Conservation (phyloP, 768 basidiomycete species). For the Favolaschia claudopus region DNA sequence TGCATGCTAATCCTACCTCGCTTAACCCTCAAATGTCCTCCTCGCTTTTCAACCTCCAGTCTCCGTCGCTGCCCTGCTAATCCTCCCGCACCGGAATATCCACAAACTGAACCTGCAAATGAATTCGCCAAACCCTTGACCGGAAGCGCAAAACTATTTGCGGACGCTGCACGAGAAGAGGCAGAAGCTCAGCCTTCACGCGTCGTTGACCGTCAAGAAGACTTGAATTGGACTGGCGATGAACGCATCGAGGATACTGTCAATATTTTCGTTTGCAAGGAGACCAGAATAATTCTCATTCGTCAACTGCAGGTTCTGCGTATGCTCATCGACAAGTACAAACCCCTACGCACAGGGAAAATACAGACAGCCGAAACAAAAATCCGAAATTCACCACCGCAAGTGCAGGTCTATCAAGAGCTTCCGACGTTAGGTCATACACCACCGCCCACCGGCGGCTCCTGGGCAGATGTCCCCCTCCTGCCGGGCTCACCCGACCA, state of each 20-base stretch:
- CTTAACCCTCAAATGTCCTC: background rate
- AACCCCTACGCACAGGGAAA: slow-evolving; percentile 71
- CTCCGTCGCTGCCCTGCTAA: background rate
- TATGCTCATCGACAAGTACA: slow-evolving; percentile 90
- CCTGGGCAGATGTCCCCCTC: slow-evolving; percentile 59
- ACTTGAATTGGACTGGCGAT: slow-evolving; percentile 25
- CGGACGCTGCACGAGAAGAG: slow-evolving; percentile 21
- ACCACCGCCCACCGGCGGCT: slow-evolving; percentile 36
- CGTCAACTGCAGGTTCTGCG: slow-evolving; percentile 61
- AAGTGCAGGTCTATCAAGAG: slow-evolving; percentile 37
- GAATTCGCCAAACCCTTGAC: background rate
- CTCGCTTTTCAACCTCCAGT: slow-evolving; percentile 10
- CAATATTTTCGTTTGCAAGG: background rate
- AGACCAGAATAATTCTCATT: background rate
- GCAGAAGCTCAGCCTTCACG: background rate
- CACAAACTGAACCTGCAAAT: too few species aligned
- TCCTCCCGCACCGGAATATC: too few species aligned
- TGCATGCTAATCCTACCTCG: background rate
- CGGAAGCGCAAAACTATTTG: slow-evolving; percentile 24
- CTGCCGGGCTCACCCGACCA: slow-evolving; percentile 64
- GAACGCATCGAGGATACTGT: slow-evolving; percentile 25
- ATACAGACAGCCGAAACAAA: slow-evolving; percentile 73
- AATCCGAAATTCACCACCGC: slow-evolving; percentile 58
- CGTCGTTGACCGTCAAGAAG: background rate
- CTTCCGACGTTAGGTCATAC: slow-evolving; percentile 28